Evolutionary conservation across 495 filamentous ascomycete genomes (phyloP).

Genomic region (Xanthoparmelia taractica): DNA sequence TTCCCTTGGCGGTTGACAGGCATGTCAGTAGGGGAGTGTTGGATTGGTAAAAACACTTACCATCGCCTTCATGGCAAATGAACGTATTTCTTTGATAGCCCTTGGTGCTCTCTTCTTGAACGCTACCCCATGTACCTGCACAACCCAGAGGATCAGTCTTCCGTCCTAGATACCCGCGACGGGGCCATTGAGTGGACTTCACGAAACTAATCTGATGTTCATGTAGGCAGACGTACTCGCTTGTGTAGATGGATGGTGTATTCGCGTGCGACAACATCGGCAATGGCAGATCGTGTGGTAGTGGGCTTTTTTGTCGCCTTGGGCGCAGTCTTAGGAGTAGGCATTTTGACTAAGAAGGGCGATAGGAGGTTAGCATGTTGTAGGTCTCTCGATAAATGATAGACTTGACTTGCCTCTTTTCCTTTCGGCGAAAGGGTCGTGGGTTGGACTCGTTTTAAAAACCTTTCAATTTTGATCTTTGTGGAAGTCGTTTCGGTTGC

Average conservation of each 20-base stretch:
- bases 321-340: constrained; percentile 22
- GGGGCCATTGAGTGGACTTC: constrained; percentile 57
- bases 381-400: neutral
- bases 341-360: constrained; percentile 19
- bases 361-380: neutral
- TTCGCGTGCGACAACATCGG: constrained; percentile 96
- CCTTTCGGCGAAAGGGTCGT: neutral
- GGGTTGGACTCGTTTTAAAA: neutral
- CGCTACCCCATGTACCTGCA: constrained; percentile 84
- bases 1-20: constrained; percentile 60
- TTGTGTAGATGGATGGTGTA: constrained; percentile 99
- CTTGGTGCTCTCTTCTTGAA: constrained; percentile 99
- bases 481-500: neutral
- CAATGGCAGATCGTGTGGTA: constrained; percentile 72
- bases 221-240: constrained; percentile 64
- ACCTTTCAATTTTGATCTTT: too few relatives aligned
- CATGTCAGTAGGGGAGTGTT: neutral
- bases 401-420: neutral
- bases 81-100: constrained; percentile 98
- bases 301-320: constrained; percentile 23
- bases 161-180: constrained; percentile 48
- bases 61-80: constrained; percentile 88
- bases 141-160: constrained; percentile 45
- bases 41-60: constrained; percentile 41
- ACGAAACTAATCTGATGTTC: constrained; percentile 54